Base-by-base conservation (phyloP, 148 eudicot species). In the Nyssa sinensis region DNA sequence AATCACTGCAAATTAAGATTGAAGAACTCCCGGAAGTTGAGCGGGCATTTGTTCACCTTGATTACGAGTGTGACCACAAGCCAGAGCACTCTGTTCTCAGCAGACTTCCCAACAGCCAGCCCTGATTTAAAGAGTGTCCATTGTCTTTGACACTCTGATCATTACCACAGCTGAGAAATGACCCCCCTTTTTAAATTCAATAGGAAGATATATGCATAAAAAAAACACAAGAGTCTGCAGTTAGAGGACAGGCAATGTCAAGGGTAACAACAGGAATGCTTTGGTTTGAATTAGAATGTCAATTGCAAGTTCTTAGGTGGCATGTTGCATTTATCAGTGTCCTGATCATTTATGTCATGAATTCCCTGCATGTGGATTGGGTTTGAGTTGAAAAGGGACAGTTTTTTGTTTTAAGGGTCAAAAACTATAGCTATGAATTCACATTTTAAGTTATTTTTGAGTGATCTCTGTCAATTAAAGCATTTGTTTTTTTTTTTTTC, bases 1-100 rank as follows among this genome's bases (percentile, higher is more conserved):
- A 89, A 72, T 73, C 93, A 2, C 47, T 89, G 74, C 93, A 89
- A 86, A 85, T 83, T 33, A 89, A 84, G 83, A 86, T 89, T 4
- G 93, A 89, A 76, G 84, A 81, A 60, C 87, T 89, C 27, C 84
- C 87, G 7, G 90, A 89, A 85, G 93, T 86, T 5, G 93, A 89
- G 32, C 66, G 93, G 4, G 93, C 93, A 8, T 89, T 89, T 41
- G 93, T 89, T 77, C 93, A 89, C 74, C 83, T 89, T 11, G 93
- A 89, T 78, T 86, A 29, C 27, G 93, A 89, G 80, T 89, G 93
- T 53, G 90, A 84, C 68, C 93, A 89, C 80, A 86, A 87, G 76
- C 93, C 93, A 7, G 93, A 89, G 87, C 90, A 89, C 77, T 82
- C 92, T 13, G 80, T 88, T 74, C 86, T 88, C 47, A 65, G 17